Base-by-base conservation (phyloP, 495 filamentous ascomycete genomes). In the Penicillium parvum region DNA sequence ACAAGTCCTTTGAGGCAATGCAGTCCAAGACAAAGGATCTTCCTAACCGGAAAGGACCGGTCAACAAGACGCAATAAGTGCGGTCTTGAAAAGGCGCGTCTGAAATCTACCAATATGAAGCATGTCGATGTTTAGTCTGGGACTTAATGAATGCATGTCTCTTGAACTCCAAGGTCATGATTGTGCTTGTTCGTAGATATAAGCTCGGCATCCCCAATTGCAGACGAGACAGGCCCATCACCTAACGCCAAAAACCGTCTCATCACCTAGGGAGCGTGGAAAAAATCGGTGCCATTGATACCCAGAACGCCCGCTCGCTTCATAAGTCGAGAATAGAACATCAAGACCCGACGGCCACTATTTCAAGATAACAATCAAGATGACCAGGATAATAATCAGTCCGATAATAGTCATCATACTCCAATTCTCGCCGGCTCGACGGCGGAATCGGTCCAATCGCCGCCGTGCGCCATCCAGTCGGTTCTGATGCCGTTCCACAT, bases 311-410 rank as follows among this genome's bases (percentile, higher is more conserved):
- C 60, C 55, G 55, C 50, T 58, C 40, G 43, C 38, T 14, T 18
- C 14, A 27, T 29, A 43, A 49, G 18, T 16, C 33, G 25, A 58
- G 35, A 37, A 29, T 40, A 12, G 35, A 40, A 37, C 14, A 37
- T 15, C 16, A n/a, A 12, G 11, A 22, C 28, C 20, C 17, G 10
- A 19, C 36, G 7, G 18, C 38, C 32, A 46, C 63, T 59, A 90
- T 71, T 90, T 91, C 68, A 90, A 55, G 37, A 90, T 76, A 25
- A 81, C 74, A 66, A 92, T 90, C 59, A 92, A 58, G 50, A 92
- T 65, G 8, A 92, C 80, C 56, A 92, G 58, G 7, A 90, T 66
- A 43, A 90, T 74, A 47, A 92, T 90, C 61, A 92, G 52, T 21
- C 83, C 69, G 22, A 85, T 68, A 49, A 92, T 92, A 23, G 83